Evolutionary conservation across 2,329 filamentous ascomycete species (phyloP).

Genomic region (Nothomitra cinnamomea): DNA sequence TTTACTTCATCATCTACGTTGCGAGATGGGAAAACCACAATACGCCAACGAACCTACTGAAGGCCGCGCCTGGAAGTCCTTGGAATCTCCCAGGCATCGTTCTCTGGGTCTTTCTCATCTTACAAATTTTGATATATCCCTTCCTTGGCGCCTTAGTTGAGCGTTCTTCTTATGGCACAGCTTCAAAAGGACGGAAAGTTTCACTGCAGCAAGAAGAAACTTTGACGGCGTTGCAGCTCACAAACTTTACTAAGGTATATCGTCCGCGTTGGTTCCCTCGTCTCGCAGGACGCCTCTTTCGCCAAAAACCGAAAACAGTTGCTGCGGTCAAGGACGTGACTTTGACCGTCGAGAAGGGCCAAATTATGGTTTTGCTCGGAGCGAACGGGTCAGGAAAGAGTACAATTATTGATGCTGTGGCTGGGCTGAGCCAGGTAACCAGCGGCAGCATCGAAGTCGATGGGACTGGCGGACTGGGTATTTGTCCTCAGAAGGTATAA

Average conservation of each 20-base stretch:
- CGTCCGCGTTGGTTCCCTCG: slow-evolving; percentile 42
- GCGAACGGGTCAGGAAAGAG: slow-evolving; percentile 86
- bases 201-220: slow-evolving; percentile 22
- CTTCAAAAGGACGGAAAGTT: slow-evolving; percentile 37
- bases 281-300: slow-evolving; percentile 28
- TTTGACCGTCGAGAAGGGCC: slow-evolving; percentile 54
- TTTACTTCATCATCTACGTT: slow-evolving; percentile 60
- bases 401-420: slow-evolving; percentile 76
- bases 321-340: slow-evolving; percentile 62
- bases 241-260: slow-evolving; percentile 65
- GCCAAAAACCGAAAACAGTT: slow-evolving; percentile 43
- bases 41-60: slow-evolving; percentile 40
- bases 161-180: slow-evolving; percentile 56
- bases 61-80: slow-evolving; percentile 43
- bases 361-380: slow-evolving; percentile 73
- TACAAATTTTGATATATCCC: slow-evolving; percentile 67
- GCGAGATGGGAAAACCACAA: slow-evolving; percentile 57
- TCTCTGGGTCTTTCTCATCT: slow-evolving; percentile 58
- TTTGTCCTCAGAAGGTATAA: slow-evolving; percentile 59
- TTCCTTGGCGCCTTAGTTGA: slow-evolving; percentile 61
- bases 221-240: slow-evolving; percentile 39
- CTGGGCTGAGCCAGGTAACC: slow-evolving; percentile 62
- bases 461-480: slow-evolving; percentile 61
- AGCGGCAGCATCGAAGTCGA: slow-evolving; percentile 63
- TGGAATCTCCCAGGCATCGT: slow-evolving; percentile 57